Evolutionary conservation across 139 green algal genomes (phyloP), one percentile per base, ranked within the genome.

Genomic region (Micractinium sp.): DNA sequence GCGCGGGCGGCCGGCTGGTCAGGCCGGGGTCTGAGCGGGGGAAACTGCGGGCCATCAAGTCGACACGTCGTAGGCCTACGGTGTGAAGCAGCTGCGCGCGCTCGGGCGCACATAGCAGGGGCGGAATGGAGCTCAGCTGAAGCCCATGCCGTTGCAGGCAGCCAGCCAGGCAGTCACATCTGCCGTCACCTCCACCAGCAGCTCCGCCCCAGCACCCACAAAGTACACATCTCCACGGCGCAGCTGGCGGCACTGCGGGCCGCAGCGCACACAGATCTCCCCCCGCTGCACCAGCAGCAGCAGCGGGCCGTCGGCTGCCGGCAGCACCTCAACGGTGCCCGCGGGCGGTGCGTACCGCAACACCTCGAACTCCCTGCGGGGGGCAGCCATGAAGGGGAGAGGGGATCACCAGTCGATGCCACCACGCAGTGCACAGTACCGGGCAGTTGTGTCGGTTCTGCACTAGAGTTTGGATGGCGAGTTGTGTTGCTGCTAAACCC

Each of bases 351-450:
- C 41, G 85, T 98, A 93, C 86, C 96, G 94, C 97, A 96, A 99
- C 89, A 99, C 95, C 91, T 99, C 97, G 91, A 99, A 96, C 93
- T 99, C 97, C 80, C 98, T 84, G 78, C 47, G n/a, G 63, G 63
- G 22, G 20, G 63, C 20, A 71, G 78, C 41, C 13, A 35, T 27
- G 41, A 16, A 56, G 16, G 14, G 74, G 16, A n/a, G 13, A 19
- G 36, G 29, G 76, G 31, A 3, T 23, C 13, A 20, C 35, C 15
- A 19, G 5, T 56, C 47, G 9, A 9, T 56, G 47, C 47, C 47
- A 56, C 9, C 47, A 56, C 5, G 47, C 47, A 56, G 47, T 56
- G 47, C 47, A 33, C 22, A 56, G 47, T 5, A 9, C 5, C 47
- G 47, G 5, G 47, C 47, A 56, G 7, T 56, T 56, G 9, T 56